phyloP scores from a whole-genome alignment of 108 stramenopile species.

The Craspedostauros australis region DNA sequence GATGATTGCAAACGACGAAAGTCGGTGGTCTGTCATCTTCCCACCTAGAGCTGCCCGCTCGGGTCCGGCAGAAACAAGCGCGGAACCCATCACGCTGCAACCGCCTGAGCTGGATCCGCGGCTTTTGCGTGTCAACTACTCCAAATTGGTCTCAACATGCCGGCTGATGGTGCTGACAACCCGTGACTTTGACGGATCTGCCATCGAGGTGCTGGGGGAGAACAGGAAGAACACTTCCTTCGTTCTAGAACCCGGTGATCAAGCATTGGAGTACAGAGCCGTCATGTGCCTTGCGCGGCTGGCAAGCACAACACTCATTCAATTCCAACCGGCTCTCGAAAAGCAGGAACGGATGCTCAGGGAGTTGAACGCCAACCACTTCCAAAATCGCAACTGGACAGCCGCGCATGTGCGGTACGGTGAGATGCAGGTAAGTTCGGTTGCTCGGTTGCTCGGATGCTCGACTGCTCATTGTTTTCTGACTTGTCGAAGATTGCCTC shows the following conservation, averaged over 20 bases:
- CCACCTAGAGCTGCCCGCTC: conserved; percentile 33
- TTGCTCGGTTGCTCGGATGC: not conserved
- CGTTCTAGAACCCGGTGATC: conserved; percentile 27
- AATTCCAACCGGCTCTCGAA: conserved; percentile 24
- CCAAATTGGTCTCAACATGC: conserved; percentile 53
- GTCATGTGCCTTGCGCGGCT: conserved; percentile 53
- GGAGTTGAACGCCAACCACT: conserved; percentile 15
- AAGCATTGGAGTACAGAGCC: conserved; percentile 61
- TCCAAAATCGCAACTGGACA: conserved; percentile 24
- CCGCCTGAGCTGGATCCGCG: conserved; percentile 23
- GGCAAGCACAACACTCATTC: conserved; percentile 30
- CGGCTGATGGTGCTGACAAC: conserved; percentile 58
- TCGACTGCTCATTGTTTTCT: too few relatives aligned
- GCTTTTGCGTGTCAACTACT: conserved; percentile 35
- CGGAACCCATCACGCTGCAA: not conserved
- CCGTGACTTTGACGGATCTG: conserved; percentile 52
- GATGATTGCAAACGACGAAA: conserved; percentile 44
- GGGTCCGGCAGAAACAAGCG: conserved; percentile 20
- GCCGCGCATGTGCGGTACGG: conserved; percentile 30
- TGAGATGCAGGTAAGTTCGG: conserved; percentile 36
- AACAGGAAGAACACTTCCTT: conserved; percentile 30
- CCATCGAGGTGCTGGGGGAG: conserved; percentile 37
- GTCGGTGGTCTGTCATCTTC: conserved; percentile 51
- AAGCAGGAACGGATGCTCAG: conserved; percentile 8
- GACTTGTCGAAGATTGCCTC: too few relatives aligned